phyloP scores from a whole-genome alignment of 1,284 basidiomycete species.

The Cryptococcus wingfieldii region DNA sequence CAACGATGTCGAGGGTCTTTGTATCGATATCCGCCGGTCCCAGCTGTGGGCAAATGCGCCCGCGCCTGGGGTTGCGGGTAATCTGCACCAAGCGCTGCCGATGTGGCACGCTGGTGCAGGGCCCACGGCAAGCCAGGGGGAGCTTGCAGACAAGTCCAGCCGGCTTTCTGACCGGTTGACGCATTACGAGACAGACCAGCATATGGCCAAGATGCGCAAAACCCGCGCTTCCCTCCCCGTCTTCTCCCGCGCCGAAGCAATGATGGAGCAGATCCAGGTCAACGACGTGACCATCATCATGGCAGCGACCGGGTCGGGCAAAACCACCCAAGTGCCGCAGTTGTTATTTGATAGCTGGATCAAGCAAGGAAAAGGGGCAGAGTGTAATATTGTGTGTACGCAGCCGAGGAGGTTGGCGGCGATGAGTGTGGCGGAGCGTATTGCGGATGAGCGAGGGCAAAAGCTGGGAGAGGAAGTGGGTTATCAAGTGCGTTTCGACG shows the following conservation, averaged over 20 bases:
- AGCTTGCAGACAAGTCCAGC: constrained; percentile 58
- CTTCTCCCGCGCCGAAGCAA: constrained; percentile 60
- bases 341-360: constrained; percentile 84
- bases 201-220: constrained; percentile 63
- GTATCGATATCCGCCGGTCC: constrained; percentile 61
- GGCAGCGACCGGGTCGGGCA: constrained; percentile 93
- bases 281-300: constrained; percentile 89
- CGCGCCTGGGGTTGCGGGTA: constrained; percentile 23
- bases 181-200: constrained; percentile 62
- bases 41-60: constrained; percentile 52
- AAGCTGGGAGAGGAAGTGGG: constrained; percentile 68
- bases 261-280: constrained; percentile 66
- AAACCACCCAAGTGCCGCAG: constrained; percentile 94
- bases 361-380: constrained; percentile 68
- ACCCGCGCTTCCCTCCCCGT: constrained; percentile 70
- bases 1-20: constrained; percentile 69
- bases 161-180: constrained; percentile 58
- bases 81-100: constrained; percentile 22
- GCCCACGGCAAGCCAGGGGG: constrained; percentile 25
- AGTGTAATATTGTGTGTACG: constrained; percentile 89
- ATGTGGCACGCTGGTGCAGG: constrained; percentile 27
- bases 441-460: constrained; percentile 85
- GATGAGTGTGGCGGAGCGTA: constrained; percentile 86
- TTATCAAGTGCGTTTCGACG: constrained; percentile 90
- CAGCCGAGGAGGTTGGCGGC: constrained; percentile 91